phyloP scores from a whole-genome alignment of 148 eudicot genomes.

The Camellia granthamiana region DNA sequence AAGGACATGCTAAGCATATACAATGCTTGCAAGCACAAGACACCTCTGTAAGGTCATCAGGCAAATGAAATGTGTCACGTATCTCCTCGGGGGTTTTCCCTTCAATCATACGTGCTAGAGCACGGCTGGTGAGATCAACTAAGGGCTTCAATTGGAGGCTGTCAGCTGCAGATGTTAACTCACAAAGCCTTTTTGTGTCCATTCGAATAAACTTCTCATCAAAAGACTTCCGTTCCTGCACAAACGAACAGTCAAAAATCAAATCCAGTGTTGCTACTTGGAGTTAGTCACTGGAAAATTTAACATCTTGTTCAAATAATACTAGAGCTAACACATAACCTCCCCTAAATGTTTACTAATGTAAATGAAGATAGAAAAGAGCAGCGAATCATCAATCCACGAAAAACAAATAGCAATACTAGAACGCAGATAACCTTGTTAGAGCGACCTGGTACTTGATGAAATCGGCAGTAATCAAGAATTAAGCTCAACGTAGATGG shows the following conservation, averaged over 20 bases:
- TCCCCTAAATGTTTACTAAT: too few relatives aligned
- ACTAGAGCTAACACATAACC: background rate
- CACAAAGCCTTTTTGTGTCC: constrained; percentile 88
- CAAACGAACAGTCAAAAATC: constrained; percentile 12
- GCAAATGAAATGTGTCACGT: constrained; percentile 87
- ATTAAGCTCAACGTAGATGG: constrained; percentile 70
- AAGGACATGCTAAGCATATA: constrained; percentile 47
- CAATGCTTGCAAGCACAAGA: constrained; percentile 59
- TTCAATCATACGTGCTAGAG: constrained; percentile 85
- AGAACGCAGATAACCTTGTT: constrained; percentile 54
- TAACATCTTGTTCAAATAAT: background rate
- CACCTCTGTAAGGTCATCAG: constrained; percentile 99
- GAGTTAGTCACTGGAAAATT: background rate
- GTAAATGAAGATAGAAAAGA: too few relatives aligned
- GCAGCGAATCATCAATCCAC: background rate
- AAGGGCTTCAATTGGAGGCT: constrained; percentile 84
- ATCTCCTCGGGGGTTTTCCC: constrained; percentile 92
- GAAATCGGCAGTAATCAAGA: constrained; percentile 89
- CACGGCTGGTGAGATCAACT: constrained; percentile 85
- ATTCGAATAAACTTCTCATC: constrained; percentile 84
- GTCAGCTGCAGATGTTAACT: constrained; percentile 87
- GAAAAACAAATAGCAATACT: background rate
- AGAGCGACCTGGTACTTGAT: constrained; percentile 84
- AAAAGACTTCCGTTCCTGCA: constrained; percentile 76
- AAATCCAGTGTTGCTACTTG: constrained; percentile 5